Conservation (phyloP, 495 filamentous ascomycete species). For the Neurospora hispaniola region DNA sequence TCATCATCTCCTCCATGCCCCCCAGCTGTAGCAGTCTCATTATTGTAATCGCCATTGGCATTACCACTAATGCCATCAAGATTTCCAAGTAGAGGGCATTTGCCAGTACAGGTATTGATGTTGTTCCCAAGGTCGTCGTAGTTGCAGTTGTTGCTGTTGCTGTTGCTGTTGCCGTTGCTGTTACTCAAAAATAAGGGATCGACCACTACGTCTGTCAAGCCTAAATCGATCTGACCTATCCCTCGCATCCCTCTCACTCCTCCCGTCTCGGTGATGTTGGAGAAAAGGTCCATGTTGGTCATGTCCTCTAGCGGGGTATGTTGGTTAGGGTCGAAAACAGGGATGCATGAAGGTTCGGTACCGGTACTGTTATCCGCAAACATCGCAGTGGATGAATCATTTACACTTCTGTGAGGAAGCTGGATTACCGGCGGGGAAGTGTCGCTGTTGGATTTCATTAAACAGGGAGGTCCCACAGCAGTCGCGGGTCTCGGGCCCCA, state of each 20-base stretch:
- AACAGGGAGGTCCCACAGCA: neutral
- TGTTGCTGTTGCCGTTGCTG: neutral
- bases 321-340: neutral
- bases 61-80: neutral
- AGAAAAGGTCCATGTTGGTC: neutral
- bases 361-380: neutral
- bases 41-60: neutral
- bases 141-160: neutral
- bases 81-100: neutral
- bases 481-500: neutral
- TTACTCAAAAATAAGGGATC: neutral
- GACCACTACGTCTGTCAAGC: neutral
- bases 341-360: neutral
- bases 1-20: neutral
- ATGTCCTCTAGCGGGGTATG: neutral
- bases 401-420: neutral
- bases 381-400: neutral
- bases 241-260: neutral
- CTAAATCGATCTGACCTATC: neutral
- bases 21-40: neutral
- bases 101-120: neutral
- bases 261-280: neutral
- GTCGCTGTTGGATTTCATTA: neutral
- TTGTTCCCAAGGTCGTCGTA: neutral
- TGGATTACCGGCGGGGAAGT: neutral